Evolutionary conservation across 2,329 filamentous ascomycete species (phyloP), one percentile per base, ranked within the genome.

Genomic region (Exophiala sp.): DNA sequence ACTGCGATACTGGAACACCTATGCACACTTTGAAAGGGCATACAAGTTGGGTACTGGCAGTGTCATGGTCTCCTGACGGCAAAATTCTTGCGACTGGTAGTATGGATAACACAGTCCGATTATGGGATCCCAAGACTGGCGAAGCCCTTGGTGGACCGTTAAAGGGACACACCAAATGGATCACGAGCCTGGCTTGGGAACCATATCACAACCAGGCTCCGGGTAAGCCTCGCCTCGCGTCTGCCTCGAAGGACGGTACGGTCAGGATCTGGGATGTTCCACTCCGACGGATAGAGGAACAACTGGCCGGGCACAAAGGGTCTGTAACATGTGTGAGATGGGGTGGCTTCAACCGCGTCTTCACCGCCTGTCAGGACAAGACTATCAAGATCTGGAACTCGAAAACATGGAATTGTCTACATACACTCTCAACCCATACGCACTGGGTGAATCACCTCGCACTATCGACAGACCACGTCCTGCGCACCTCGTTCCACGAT

Each of bases 371-470:
- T 33, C 91, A 95, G 68, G 92, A 96, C 75, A 95, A 95, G 76
- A 92, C 87, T 1, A 83, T 97, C 63, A 91, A 92, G 63, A 83
- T 96, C 3, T 99, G 92, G 91, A 86, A 94, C 65, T 83, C 88
- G 1, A 78, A 80, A 36, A 85, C 87, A 59, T 94, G 92, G 29
- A 90, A 85, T 2, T 76, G 96, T 18, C 76, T 90, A 49, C 88
- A 94, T 69, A 91, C 87, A 0, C 76, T 97, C 7, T 83, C 82
- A 16, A 79, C 87, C 1, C 95, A 99, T 68, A 89, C 88, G 0
- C 94, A 97, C 68, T 95, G 92, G 84, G 89, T 99, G 29, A 99
- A 99, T 68, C 90, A 96, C 66, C 81, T 99, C 18, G 91, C 94
- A 0, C 79, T 99, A 3, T 96, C 91, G 0, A 96, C 91, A 3